Conservation (phyloP, 176 grass and related monocot species). For the Puya raimondii region DNA sequence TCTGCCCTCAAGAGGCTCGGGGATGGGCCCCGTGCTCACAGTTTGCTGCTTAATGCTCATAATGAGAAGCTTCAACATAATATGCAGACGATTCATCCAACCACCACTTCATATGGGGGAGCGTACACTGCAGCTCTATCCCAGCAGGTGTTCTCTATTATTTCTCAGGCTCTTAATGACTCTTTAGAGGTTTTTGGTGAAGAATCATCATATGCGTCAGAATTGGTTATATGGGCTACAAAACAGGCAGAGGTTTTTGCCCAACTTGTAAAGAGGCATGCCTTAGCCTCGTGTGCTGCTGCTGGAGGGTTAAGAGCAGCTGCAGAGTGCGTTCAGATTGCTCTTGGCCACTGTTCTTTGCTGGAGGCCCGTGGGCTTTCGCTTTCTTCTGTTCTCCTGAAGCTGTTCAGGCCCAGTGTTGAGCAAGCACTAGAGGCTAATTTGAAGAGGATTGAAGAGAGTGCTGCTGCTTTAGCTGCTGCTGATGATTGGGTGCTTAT, state of each 20-base stretch:
- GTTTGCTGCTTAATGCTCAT: conserved; percentile 75
- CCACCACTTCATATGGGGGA: conserved; percentile 87
- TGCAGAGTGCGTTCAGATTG: conserved; percentile 92
- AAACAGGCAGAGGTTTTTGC: conserved; percentile 67
- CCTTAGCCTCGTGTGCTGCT: conserved; percentile 84
- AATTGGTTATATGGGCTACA: conserved; percentile 86
- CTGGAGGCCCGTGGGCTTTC: conserved; percentile 78
- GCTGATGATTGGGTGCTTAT: conserved; percentile 84
- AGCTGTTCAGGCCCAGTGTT: conserved; percentile 75
- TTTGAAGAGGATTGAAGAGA: conserved; percentile 89
- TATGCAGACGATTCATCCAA: conserved; percentile 89
- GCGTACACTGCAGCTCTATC: conserved; percentile 86
- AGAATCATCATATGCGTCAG: conserved; percentile 67
- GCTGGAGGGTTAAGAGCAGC: conserved; percentile 85
- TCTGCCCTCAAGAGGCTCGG: conserved; percentile 96
- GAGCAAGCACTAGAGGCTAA: conserved; percentile 92
- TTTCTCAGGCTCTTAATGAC: conserved; percentile 82
- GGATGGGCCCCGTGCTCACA: conserved; percentile 86
- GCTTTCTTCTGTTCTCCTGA: conserved; percentile 68
- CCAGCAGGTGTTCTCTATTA: conserved; percentile 85
- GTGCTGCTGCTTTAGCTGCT: conserved; percentile 74
- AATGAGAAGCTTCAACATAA: conserved; percentile 90
- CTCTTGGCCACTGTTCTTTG: conserved; percentile 82
- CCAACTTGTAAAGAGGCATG: conserved; percentile 76
- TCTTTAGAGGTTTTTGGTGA: conserved; percentile 93